Percentiles rank a stretch among this genome's conserved stretches.
phyloP scores from a whole-genome alignment of 495 filamentous ascomycete genomes.

The Aspergillus saccharolyticus region DNA sequence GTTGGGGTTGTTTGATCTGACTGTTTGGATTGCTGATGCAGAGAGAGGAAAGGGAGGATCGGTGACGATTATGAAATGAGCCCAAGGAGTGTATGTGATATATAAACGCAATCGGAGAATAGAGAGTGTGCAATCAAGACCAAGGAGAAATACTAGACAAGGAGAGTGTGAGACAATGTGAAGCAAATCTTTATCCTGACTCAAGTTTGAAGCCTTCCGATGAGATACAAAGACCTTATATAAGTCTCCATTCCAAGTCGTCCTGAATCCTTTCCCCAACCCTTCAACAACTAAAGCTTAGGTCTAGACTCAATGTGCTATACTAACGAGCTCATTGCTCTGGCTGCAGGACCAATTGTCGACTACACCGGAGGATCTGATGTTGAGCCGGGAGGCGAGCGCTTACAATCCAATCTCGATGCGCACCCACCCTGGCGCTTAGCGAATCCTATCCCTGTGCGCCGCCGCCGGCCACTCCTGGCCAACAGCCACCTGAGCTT shows the following conservation, averaged over 20 bases:
- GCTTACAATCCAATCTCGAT: neutral
- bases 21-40: neutral
- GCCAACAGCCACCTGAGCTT: constrained; percentile 25
- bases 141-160: neutral
- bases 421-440: constrained; percentile 30
- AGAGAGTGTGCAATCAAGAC: no score
- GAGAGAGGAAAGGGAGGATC: neutral
- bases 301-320: neutral
- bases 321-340: constrained; percentile 4
- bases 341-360: neutral
- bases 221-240: neutral
- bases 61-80: neutral
- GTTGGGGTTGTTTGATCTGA: neutral
- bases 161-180: neutral
- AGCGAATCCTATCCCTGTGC: constrained; percentile 15
- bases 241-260: neutral
- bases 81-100: neutral
- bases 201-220: neutral
- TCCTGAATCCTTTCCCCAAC: neutral
- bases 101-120: neutral
- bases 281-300: neutral
- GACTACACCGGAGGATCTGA: constrained; percentile 5
- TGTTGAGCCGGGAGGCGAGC: neutral
- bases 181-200: neutral
- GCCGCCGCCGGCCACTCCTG: constrained; percentile 21